Evolutionary conservation across 257 asterid species (phyloP).

Genomic region (Nicotiana obtusifolia): DNA sequence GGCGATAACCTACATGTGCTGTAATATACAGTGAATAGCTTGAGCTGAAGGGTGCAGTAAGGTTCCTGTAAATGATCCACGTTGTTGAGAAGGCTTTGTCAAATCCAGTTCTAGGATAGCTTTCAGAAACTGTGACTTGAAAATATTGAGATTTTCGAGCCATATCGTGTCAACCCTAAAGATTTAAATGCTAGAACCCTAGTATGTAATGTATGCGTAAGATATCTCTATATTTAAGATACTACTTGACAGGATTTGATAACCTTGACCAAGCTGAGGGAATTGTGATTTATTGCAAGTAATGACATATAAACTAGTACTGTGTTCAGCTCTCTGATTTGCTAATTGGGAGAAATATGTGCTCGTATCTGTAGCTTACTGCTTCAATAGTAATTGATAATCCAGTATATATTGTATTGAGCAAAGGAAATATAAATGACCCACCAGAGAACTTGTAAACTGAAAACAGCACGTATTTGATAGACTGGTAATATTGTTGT

Average conservation of each 20-base stretch:
- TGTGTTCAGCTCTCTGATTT: not conserved
- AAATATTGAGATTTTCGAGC: not conserved
- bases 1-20: not conserved
- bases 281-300: not conserved
- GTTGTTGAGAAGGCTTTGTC: not conserved
- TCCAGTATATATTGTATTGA: not conserved
- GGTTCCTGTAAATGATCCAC: conserved; percentile 3
- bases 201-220: not conserved
- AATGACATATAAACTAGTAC: not conserved
- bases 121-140: not conserved
- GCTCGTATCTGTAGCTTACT: not conserved
- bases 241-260: not conserved
- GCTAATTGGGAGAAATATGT: not conserved
- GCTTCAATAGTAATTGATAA: not conserved
- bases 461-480: not conserved
- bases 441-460: not conserved
- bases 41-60: conserved; percentile 6
- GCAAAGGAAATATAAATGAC: not conserved
- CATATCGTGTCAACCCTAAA: not conserved
- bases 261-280: not conserved
- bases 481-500: not conserved
- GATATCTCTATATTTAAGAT: not conserved
- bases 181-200: not conserved
- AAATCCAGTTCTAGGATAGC: not conserved
- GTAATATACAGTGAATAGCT: not conserved